These are phyloP conservation scores for Adansonia grandidieri DNA, from an alignment of 441 rosid genomes.

Conservation along the genomic window DNA sequence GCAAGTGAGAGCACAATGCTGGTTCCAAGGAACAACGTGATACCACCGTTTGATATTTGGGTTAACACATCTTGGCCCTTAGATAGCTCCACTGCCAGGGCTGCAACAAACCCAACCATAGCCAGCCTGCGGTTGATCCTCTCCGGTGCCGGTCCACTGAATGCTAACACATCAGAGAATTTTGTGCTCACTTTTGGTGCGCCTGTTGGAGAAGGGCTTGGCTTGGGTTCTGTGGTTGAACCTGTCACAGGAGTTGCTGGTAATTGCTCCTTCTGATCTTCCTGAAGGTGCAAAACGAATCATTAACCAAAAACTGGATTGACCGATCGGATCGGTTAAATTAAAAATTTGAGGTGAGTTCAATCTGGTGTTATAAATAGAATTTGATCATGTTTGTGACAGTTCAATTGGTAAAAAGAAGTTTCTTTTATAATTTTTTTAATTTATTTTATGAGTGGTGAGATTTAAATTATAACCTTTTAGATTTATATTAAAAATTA, in stretches of 20 bases:
- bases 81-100: slow-evolving; percentile 65
- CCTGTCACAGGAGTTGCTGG: slow-evolving; percentile 5
- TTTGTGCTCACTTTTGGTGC: slow-evolving; percentile 50
- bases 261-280: slow-evolving; percentile 11
- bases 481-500: no score
- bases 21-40: slow-evolving; percentile 64
- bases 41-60: slow-evolving; percentile 68
- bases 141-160: slow-evolving; percentile 89
- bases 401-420: no score
- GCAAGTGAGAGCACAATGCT: slow-evolving; percentile 63
- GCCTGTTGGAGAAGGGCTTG: slow-evolving; percentile 16
- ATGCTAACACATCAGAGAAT: slow-evolving; percentile 68
- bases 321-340: no score
- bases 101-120: slow-evolving; percentile 82
- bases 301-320: neutral
- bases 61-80: slow-evolving; percentile 65
- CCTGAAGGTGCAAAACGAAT: slow-evolving; percentile 29
- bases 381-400: no score
- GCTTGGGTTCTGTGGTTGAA: slow-evolving; percentile 17
- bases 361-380: no score
- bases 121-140: slow-evolving; percentile 87
- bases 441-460: no score
- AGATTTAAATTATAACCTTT: no score
- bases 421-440: no score
- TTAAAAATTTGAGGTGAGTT: no score